Evolutionary conservation across 2,329 filamentous ascomycete genomes (phyloP).

Genomic region (Cordyceps pruinosa): DNA sequence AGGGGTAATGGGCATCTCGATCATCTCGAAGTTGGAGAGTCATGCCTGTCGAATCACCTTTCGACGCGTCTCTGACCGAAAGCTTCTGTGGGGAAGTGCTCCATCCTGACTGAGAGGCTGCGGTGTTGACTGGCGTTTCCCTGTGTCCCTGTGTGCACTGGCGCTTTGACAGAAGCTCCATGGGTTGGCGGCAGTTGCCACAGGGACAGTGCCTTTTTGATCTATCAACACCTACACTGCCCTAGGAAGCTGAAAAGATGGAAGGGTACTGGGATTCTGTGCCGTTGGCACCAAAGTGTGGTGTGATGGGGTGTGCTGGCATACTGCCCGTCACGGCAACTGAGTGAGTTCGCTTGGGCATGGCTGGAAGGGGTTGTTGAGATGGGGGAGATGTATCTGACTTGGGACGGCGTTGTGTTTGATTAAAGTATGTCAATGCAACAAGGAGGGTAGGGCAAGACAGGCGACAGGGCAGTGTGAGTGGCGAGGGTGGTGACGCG

Average conservation of each 20-base stretch:
- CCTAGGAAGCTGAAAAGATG: not conserved
- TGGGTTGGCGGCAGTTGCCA: not conserved
- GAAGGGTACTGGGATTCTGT: not conserved
- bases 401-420: not conserved
- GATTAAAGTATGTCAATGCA: not conserved
- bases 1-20: no score
- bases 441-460: not conserved
- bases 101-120: constrained; percentile 3
- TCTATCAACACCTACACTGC: not conserved
- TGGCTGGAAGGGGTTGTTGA: not conserved
- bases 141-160: not conserved
- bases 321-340: not conserved
- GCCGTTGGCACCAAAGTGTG: not conserved
- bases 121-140: not conserved
- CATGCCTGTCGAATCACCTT: not conserved
- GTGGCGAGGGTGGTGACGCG: not conserved
- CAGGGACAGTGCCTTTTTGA: not conserved
- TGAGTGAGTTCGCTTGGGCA: not conserved
- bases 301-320: not conserved
- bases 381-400: not conserved
- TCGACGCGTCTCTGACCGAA: not conserved
- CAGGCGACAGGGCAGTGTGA: not conserved
- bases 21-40: not conserved
- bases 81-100: not conserved
- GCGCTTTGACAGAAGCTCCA: not conserved